These are phyloP conservation scores for Pestalotiopsis sp. DNA, from an alignment of 2,329 filamentous ascomycete species.

Conservation along the genomic window DNA sequence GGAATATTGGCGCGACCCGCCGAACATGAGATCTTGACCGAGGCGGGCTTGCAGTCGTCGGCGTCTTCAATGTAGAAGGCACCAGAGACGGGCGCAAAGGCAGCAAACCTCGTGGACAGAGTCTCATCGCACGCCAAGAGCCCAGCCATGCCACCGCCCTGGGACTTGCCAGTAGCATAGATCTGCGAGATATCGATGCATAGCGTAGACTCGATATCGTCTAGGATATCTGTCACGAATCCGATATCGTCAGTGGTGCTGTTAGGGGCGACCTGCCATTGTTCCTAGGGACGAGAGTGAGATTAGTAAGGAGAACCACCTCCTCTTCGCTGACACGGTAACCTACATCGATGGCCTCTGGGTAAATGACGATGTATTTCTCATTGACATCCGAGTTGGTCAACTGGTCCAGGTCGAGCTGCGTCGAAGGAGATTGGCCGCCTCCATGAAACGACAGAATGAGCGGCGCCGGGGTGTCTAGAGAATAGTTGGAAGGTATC, in stretches of 20 bases:
- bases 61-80: conserved; percentile 1
- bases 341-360: neutral
- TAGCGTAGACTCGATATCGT: conserved; percentile 22
- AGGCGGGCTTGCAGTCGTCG: conserved; percentile 31
- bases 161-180: conserved; percentile 14
- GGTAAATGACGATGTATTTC: neutral
- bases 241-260: conserved; percentile 6
- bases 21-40: conserved; percentile 34
- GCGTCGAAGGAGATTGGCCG: neutral
- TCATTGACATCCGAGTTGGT: neutral
- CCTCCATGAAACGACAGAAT: neutral
- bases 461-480: neutral
- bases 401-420: neutral
- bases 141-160: conserved; percentile 13
- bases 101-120: conserved; percentile 7
- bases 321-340: neutral
- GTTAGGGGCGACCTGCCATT: conserved; percentile 1
- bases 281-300: neutral
- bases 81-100: conserved; percentile 11
- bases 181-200: conserved; percentile 17
- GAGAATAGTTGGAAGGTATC: neutral
- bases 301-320: neutral
- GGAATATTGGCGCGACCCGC: conserved; percentile 37
- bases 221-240: conserved; percentile 14
- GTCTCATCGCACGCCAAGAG: conserved; percentile 7